Base-by-base conservation (phyloP, 169 alveolate species). In the Sarcocystis neurona region DNA sequence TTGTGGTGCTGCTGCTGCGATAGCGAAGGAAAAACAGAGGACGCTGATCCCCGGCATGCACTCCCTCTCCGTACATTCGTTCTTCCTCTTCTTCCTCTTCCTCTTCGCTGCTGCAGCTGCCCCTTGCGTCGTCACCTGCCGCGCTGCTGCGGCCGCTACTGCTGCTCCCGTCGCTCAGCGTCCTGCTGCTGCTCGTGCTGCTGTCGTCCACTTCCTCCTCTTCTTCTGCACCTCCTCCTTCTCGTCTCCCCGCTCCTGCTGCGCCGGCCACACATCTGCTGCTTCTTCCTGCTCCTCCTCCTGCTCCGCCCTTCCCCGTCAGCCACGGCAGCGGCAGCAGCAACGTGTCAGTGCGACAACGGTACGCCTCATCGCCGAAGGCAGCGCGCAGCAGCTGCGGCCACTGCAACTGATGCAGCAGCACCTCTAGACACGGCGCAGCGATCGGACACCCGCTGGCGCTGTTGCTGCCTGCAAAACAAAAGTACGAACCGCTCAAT, bases 381-480 rank as follows among this genome's bases (percentile, higher is more conserved):
- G 58, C 34, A 30, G 82, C 23, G 58, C 56, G 23, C n/a, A 72
- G 56, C 10, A 72, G 56, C 3, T 0, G 20, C n/a, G 82, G 56
- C 82, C 82, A 72, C 1, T 37, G 3, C 48, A 72, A 39, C 39
- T 10, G 10, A 32, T 47, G 41, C 10, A 63, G 58, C 46, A 82
- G 79, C 78, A 44, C 88, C 39, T 82, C 79, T 37, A 60, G 60
- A 20, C 70, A 63, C 56, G 78, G 63, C 30, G 88, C 79, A 10
- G 78, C 39, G 34, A 82, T 60, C n/a, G 88, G 77, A 39, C 88
- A 44, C 79, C 47, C 88, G 79, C 88, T 50, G 20, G 88, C 88
- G 63, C 88, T 82, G 79, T 82, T 82, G 79, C 88, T 58, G 53
- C 88, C 88, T 34, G 79, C 66, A 53, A 63, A 5, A 63, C 30